Conservation (phyloP, 129 eudicot species). For the Centaurea solstitialis region DNA sequence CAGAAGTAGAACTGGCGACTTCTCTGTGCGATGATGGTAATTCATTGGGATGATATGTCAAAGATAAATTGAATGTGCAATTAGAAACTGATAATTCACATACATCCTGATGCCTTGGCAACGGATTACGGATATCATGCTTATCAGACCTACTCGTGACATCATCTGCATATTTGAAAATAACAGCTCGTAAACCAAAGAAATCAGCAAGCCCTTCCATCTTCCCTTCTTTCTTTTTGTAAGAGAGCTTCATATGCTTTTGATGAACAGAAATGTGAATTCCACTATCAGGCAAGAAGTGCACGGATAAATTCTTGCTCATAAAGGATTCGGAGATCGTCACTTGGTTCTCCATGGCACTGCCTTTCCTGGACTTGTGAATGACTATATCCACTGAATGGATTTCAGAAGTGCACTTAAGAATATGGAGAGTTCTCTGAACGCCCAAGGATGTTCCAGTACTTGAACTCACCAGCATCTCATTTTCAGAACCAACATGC, state of each 20-base stretch:
- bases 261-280: conserved; percentile 51
- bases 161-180: conserved; percentile 46
- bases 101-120: conserved; percentile 39
- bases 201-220: conserved; percentile 47
- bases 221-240: conserved; percentile 34
- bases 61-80: conserved; percentile 40
- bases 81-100: conserved; percentile 64
- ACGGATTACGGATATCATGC: conserved; percentile 18
- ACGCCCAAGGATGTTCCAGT: conserved; percentile 26
- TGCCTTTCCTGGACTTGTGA: conserved; percentile 52
- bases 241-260: conserved; percentile 29
- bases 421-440: conserved; percentile 24
- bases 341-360: conserved; percentile 30
- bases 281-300: conserved; percentile 51
- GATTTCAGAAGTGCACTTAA: conserved; percentile 53
- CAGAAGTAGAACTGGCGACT: conserved; percentile 40
- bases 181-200: conserved; percentile 40
- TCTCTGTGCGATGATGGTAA: conserved; percentile 12
- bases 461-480: conserved; percentile 19
- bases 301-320: conserved; percentile 39
- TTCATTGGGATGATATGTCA: conserved; percentile 36
- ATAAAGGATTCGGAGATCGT: conserved; percentile 21
- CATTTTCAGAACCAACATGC: conserved; percentile 38
- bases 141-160: conserved; percentile 29
- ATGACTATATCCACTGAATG: conserved; percentile 56